Conservation (phyloP, 768 basidiomycete genomes). For the Phlebiopsis flavidoalba region DNA sequence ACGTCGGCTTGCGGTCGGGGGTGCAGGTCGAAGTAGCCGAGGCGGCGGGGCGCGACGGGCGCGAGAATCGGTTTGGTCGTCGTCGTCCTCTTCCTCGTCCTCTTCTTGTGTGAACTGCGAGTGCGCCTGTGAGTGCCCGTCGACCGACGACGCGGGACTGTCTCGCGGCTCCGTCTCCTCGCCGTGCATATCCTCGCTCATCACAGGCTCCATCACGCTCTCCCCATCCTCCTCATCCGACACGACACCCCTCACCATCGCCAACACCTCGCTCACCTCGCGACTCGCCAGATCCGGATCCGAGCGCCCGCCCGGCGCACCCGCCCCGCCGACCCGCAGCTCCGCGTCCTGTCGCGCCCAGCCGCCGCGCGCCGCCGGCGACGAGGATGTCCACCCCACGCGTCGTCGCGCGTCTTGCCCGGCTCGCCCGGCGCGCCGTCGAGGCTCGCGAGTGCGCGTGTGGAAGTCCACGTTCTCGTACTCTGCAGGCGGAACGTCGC, state of each 20-base stretch:
- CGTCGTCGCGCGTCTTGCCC: constrained; percentile 85
- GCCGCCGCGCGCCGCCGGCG: constrained; percentile 42
- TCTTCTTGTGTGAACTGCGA: background rate
- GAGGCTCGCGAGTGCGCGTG: constrained; percentile 47
- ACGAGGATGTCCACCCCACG: constrained; percentile 59
- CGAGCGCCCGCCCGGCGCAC: constrained; percentile 31
- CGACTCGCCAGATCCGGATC: constrained; percentile 72
- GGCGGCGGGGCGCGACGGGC: constrained; percentile 25
- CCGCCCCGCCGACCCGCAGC: constrained; percentile 14
- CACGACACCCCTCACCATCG: constrained; percentile 39
- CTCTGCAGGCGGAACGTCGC: constrained; percentile 60
- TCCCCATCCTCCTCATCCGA: constrained; percentile 38
- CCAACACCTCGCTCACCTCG: constrained; percentile 70
- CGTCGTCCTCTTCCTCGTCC: constrained; percentile 25
- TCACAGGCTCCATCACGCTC: constrained; percentile 18
- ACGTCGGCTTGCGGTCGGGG: constrained; percentile 56
- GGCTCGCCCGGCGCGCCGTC: constrained; percentile 38
- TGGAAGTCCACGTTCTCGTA: constrained; percentile 81
- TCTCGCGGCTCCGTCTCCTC: constrained; percentile 10
- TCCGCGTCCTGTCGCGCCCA: constrained; percentile 55
- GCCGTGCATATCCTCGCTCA: constrained; percentile 6
- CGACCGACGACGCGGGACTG: background rate
- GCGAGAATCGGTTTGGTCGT: constrained; percentile 8
- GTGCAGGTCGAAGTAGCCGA: constrained; percentile 77
- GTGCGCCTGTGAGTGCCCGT: background rate